Base-by-base conservation (phyloP, 495 filamentous ascomycete genomes). In the Neurospora sp. region DNA sequence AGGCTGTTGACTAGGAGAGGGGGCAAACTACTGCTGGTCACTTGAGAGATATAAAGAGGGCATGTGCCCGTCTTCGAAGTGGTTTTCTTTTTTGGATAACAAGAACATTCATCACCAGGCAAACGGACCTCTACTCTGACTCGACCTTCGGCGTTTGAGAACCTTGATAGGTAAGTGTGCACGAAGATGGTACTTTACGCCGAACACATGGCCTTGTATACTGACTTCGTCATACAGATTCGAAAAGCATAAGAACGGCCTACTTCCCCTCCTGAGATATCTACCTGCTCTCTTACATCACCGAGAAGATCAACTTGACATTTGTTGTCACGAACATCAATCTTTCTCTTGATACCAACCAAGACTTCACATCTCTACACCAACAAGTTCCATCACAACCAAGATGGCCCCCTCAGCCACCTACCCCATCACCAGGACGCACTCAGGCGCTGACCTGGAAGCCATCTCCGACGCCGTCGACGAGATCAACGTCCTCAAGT, bases 401-500 rank as follows among this genome's bases (percentile, higher is more conserved):
- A 62, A 35, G 39, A 75, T 73, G 74, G 75, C 72, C 14, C 73
- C 73, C 2, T 38, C 75, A 8, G 77, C 77, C 27, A 75, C 72
- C 38, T 74, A 76, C 35, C 39, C 23, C 66, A 41, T 40, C 69
- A 12, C 62, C 73, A 76, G 72, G 54, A 74, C 75, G n/a, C 86
- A 89, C 38, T 87, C 92, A 77, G 92, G 92, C 35, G 87, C 89
- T 8, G 88, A 88, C n/a, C 88, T 97, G n/a, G 93, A 96, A 79
- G 87, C 87, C 39, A 88, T 90, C 40, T 95, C 93, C 3, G 93
- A 96, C 82, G 86, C 88, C 79, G 90, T 97, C 78, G 93, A 97
- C 84, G 84, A 86, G 3, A 89, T 96, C 84, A 96, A 97, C 84
- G 84, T 93, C 44, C 84, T 95, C 75, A 93, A 92, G 76, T 87